Percentiles rank a stretch among this genome's conserved stretches.
Evolutionary conservation across 1,284 basidiomycete species (phyloP).

Genomic region (Trametes sp.): DNA sequence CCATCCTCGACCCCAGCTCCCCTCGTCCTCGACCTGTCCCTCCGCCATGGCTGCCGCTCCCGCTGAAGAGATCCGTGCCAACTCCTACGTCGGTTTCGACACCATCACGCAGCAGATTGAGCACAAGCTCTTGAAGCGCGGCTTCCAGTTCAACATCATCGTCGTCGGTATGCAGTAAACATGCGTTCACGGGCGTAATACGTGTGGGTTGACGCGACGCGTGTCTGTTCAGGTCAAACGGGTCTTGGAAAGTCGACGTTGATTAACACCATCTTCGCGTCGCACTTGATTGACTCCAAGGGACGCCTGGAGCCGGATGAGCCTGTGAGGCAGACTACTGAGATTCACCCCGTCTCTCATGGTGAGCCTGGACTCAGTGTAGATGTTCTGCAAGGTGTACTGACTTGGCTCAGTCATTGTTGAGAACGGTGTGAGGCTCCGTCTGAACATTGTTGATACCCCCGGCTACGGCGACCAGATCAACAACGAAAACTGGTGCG

Average conservation of each 20-base stretch:
- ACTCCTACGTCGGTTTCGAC: slow-evolving; percentile 94
- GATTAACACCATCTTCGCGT: slow-evolving; percentile 99
- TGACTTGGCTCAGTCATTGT: slow-evolving; percentile 75
- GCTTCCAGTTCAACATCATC: slow-evolving; percentile 99
- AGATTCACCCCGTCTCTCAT: slow-evolving; percentile 95
- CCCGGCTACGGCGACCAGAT: slow-evolving; percentile 99
- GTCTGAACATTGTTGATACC: slow-evolving; percentile 98
- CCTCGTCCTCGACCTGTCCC: slow-evolving; percentile 13
- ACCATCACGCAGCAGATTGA: slow-evolving; percentile 98
- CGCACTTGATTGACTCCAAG: slow-evolving; percentile 97
- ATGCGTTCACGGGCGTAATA: neutral
- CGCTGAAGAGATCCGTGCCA: slow-evolving; percentile 83
- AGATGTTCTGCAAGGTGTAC: neutral
- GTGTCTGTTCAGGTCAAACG: slow-evolving; percentile 78
- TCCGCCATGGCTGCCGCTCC: slow-evolving; percentile 51
- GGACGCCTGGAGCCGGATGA: slow-evolving; percentile 90
- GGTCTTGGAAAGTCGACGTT: slow-evolving; percentile 98
- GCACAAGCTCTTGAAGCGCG: slow-evolving; percentile 98
- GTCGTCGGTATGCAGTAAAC: slow-evolving; percentile 74
- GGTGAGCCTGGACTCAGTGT: slow-evolving; percentile 58
- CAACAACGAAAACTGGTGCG: slow-evolving; percentile 98
- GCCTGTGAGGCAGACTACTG: slow-evolving; percentile 92
- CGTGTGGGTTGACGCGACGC: neutral
- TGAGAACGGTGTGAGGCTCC: slow-evolving; percentile 95
- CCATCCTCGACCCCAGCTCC: slow-evolving; percentile 4